These are phyloP conservation scores for Chrysochromulina tobinii DNA, from an alignment of 78 protist genomes.

Conservation along the genomic window DNA sequence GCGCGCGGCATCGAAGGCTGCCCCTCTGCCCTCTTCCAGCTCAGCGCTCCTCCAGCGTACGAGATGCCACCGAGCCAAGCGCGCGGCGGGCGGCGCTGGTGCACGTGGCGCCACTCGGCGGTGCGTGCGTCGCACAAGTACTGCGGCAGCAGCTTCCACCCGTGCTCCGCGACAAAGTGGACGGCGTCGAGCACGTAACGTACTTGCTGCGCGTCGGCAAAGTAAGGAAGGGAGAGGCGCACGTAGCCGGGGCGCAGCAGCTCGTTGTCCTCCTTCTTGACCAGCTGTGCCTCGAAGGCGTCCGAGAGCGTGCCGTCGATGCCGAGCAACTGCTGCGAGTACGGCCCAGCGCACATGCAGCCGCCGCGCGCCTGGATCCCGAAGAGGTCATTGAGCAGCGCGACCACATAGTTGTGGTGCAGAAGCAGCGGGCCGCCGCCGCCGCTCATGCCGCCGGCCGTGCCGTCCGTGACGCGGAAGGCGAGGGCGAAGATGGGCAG, in stretches of 20 bases:
- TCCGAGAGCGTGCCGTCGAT: conserved; percentile 33
- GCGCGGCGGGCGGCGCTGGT: background rate
- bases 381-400: conserved; percentile 90
- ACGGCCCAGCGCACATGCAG: conserved; percentile 94
- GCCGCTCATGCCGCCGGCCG: too few relatives aligned
- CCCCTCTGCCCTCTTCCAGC: too few relatives aligned
- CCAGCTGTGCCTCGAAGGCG: conserved; percentile 20
- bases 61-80: background rate
- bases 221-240: conserved; percentile 49
- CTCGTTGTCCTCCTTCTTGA: conserved; percentile 30
- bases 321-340: conserved; percentile 76
- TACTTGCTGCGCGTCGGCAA: conserved; percentile 24
- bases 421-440: conserved; percentile 31
- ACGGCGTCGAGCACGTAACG: conserved; percentile 60
- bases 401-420: conserved; percentile 83
- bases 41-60: background rate
- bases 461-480: too few relatives aligned
- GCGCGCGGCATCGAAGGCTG: too few relatives aligned
- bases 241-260: conserved; percentile 61
- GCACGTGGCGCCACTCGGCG: conserved; percentile 78
- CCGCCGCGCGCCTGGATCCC: conserved; percentile 92
- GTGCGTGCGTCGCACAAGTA: conserved; percentile 57
- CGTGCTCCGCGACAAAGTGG: conserved; percentile 64
- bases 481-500: background rate
- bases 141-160: conserved; percentile 71